Conservation (phyloP, 2,329 filamentous ascomycete genomes). For the Exophiala bonariae region DNA sequence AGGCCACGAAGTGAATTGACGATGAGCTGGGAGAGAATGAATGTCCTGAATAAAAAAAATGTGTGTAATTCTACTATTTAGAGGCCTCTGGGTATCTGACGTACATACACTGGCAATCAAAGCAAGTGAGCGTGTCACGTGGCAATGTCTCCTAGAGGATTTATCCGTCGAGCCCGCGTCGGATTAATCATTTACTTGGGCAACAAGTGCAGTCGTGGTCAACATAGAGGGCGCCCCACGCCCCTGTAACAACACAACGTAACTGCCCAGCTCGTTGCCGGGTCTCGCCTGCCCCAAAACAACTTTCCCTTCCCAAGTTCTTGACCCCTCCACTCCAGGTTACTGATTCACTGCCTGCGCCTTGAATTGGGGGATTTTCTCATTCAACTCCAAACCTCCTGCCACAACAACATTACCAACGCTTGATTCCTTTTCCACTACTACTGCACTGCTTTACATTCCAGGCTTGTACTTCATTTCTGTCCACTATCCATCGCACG, state of each 20-base stretch:
- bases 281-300: not conserved
- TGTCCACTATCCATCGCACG: no score
- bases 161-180: no score
- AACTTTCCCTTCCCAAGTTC: not conserved
- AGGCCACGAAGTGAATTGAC: constrained; percentile 40
- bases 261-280: no score
- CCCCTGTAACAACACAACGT: no score
- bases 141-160: constrained; percentile 2
- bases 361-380: not conserved
- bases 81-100: no score
- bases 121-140: no score
- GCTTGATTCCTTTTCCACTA: not conserved
- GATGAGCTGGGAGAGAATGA: constrained; percentile 9
- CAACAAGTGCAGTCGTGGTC: no score
- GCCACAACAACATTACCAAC: not conserved
- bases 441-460: no score
- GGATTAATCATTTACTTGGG: no score
- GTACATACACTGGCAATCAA: no score
- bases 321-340: not conserved
- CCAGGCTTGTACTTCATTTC: no score
- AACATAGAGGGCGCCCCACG: no score
- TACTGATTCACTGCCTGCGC: not conserved
- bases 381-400: not conserved
- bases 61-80: not conserved
- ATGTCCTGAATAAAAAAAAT: constrained; percentile 6